These are phyloP conservation scores for Tulasnella sp. DNA, from an alignment of 768 basidiomycete genomes.

Conservation along the genomic window DNA sequence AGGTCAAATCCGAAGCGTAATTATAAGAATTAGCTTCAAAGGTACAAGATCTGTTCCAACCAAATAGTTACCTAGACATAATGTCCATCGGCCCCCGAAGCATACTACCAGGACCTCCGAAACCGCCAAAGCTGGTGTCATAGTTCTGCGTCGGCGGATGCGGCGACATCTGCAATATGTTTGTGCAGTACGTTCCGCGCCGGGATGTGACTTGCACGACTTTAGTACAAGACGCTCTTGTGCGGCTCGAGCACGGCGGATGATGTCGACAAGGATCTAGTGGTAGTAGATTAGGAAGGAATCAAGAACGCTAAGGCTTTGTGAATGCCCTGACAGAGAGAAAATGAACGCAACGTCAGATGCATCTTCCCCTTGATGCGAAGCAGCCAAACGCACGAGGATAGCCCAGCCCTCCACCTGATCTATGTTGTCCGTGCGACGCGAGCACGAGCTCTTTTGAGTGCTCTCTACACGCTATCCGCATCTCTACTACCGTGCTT, in stretches of 20 bases:
- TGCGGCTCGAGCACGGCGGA: slow-evolving; percentile 82
- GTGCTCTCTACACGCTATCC: not conserved
- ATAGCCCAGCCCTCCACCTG: slow-evolving; percentile 95
- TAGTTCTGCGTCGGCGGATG: not conserved
- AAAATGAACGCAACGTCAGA: not conserved
- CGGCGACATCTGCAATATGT: slow-evolving; percentile 7
- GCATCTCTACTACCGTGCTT: not conserved
- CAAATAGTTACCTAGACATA: slow-evolving; percentile 33
- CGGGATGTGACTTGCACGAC: slow-evolving; percentile 24
- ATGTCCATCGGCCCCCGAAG: slow-evolving; percentile 35
- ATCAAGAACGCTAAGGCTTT: slow-evolving; percentile 90
- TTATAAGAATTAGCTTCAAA: no score
- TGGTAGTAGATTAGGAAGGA: slow-evolving; percentile 56
- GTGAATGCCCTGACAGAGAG: slow-evolving; percentile 74
- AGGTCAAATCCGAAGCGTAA: no score
- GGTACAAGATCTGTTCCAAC: no score
- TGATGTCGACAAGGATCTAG: slow-evolving; percentile 74
- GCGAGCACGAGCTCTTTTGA: not conserved
- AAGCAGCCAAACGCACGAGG: slow-evolving; percentile 54
- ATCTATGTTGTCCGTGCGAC: slow-evolving; percentile 51
- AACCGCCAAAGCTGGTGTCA: not conserved
- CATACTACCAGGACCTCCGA: slow-evolving; percentile 21
- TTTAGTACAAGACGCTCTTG: slow-evolving; percentile 24
- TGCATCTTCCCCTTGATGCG: no score
- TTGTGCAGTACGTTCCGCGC: slow-evolving; percentile 13